Base-by-base conservation (phyloP, 345 rosid species). In the Capsella bursapastoris region DNA sequence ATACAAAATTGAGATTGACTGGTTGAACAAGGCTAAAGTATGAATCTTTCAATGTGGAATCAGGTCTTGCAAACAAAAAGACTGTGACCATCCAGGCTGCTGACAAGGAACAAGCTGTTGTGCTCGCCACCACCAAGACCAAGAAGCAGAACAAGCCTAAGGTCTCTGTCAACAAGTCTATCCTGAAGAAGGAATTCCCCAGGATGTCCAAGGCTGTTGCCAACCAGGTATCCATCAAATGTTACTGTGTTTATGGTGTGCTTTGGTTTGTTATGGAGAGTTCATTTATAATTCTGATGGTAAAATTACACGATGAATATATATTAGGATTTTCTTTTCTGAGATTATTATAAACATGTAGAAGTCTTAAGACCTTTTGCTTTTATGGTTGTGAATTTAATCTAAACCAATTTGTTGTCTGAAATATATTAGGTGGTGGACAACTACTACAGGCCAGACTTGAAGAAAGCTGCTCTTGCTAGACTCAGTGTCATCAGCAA, bases 401-500 rank as follows among this genome's bases (percentile, higher is more conserved):
- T 11, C 11, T 18, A 32, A 69, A 55, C 4, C 11, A 9, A 4
- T 13, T 34, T 11, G 0, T 25, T 29, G n/a, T 56, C 8, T 48
- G 12, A 38, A 38, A 5, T 66, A 15, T 14, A 61, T 68, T 83
- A 95, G 97, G 97, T 92, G 41, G 87, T 82, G 2, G 88, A 86
- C 73, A 90, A 90, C 90, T 80, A 86, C 78, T 92, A 92, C 90
- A 85, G 96, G 79, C 97, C 94, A 16, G 98, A 95, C 82, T 77
- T 95, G 66, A 92, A 86, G 86, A 84, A 83, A 14, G 96, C 96
- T 2, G 92, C 99, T 47, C 97, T 95, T 49, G 90, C 97, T 64
- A 86, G 97, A 80, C 83, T 95, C 82, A 89, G 92, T 38, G 92
- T 69, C 8, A 92, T 92, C 57, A 84, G 89, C 84, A 83, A 84